Base-by-base conservation (phyloP, 176 grass and related monocot genomes). In the Zea luxurians region DNA sequence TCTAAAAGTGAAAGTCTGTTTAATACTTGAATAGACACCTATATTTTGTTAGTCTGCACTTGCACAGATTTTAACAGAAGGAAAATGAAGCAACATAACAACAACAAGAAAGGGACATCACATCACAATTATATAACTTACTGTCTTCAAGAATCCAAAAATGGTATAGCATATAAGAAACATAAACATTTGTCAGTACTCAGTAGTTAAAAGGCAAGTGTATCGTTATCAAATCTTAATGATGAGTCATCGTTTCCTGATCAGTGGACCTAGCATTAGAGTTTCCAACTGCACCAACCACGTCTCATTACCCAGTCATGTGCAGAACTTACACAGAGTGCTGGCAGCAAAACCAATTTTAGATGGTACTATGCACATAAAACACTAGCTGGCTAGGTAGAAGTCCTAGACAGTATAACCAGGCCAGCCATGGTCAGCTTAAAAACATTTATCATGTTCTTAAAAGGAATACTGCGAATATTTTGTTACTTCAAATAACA, bases 351-450 rank as follows among this genome's bases (percentile, higher is more conserved):
- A 66, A 34, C 9, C 3, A 48, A 44, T 60, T 75, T 45, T 52
- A 43, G 9, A 11, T 61, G 42, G 18, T n/a, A 59, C 53, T 4
- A 46, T 48, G 60, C 12, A 47, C 12, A 47, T 62, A 76, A 78
- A 16, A 77, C 50, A 11, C 37, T 68, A 80, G 52, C 63, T 68
- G 10, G 70, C 52, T 61, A 61, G 36, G 53, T n/a, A 80, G 43
- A 74, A 68, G n/a, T 75, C 9, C 34, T 67, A 73, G 27, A 27
- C 27, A 27, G 17, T 47, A 86, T 70, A 21, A 68, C 36, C 10
- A 15, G 13, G 4, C 6, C n/a, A 11, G 54, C 41, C 21, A 67
- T 60, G 42, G 50, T 2, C 10, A 18, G 45, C 55, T 53, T 69
- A 36, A 38, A 80, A 50, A 68, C n/a, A 38, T 69, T 61, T 47